Evolutionary conservation across 2,329 filamentous ascomycete species (phyloP), one percentile per base, ranked within the genome.

Genomic region (Calonectria hongkongensis): DNA sequence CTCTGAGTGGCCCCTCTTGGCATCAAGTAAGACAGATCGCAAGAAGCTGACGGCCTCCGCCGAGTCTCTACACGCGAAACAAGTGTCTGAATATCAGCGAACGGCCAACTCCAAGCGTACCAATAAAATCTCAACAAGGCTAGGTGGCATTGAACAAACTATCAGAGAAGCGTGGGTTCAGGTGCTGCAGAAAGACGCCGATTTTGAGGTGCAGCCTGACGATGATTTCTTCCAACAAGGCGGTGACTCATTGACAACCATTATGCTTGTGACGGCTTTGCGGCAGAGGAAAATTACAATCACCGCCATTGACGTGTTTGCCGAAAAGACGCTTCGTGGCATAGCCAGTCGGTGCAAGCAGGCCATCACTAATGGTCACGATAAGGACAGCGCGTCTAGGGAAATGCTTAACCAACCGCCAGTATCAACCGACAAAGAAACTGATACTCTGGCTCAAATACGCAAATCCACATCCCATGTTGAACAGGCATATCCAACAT

Each of bases 201-300:
- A 21, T 8, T 28, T 33, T 36, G 10, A 56, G 13, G 3, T 56
- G 10, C 51, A 36, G 30, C 30, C 51, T 21, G 3, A 56, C 2
- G 51, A 56, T 4, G 30, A 56, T n/a, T 56, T 56, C 51, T 56
- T 56, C 30, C 30, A 56, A 9, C 51, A 56, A 3, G 51, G 51
- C 7, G 51, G 51, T 10, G 51, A 56, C 30, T 56, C 51, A 3
- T 56, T 56, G 10, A 56, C 51, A 3, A 39, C 51, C 13, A 56
- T 56, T 18, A 36, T 56, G 51, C 51, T 56, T 4, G 28, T 56
- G 2, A 36, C 51, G 2, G 30, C 30, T 9, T n/a, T 56, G 10
- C 30, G 30, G 8, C n/a, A 21, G 30, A 56, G 30, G 21, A 28
- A 28, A 36, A 56, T 56, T n/a, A 56, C 2, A n/a, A 36, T 56